phyloP scores from a whole-genome alignment of 805 yeast species.

The Kuraishia piskuri region DNA sequence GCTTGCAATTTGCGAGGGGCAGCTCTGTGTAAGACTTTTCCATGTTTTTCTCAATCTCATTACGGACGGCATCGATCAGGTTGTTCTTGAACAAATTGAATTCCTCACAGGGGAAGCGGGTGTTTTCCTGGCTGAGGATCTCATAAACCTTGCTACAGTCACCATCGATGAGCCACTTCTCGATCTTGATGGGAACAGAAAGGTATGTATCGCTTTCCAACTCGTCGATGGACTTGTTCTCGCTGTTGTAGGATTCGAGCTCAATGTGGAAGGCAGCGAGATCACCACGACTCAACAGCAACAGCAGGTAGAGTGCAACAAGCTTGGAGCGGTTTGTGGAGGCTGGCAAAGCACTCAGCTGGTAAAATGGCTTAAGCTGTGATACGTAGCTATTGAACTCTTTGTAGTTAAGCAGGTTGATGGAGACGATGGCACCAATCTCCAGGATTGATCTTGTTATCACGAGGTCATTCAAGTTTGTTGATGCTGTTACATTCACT shows the following conservation, averaged over 20 bases:
- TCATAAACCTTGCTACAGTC: conserved; percentile 89
- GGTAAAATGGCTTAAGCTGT: conserved; percentile 74
- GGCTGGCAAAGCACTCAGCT: conserved; percentile 19
- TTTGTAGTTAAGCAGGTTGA: conserved; percentile 51
- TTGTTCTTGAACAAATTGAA: conserved; percentile 71
- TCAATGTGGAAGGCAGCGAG: conserved; percentile 87
- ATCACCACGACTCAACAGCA: conserved; percentile 73
- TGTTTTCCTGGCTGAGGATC: conserved; percentile 42
- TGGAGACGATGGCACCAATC: conserved; percentile 76
- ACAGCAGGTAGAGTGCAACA: conserved; percentile 65
- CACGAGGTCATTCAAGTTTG: conserved; percentile 53
- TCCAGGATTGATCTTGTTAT: conserved; percentile 81
- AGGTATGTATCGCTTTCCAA: conserved; percentile 64
- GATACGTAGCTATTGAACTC: conserved; percentile 66
- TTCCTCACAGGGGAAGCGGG: conserved; percentile 62
- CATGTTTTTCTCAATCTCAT: conserved; percentile 77
- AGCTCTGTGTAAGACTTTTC: conserved; percentile 69
- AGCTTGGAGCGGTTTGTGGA: conserved; percentile 65
- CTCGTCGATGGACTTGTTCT: conserved; percentile 29
- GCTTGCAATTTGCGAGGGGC: conserved; percentile 78
- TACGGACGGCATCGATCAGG: conserved; percentile 70
- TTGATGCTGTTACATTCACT: conserved; percentile 23
- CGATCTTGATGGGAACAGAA: conserved; percentile 80
- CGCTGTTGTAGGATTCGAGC: conserved; percentile 60
- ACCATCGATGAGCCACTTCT: conserved; percentile 94